These are phyloP conservation scores for Alternaria arborescens DNA, from an alignment of 2,329 filamentous ascomycete genomes.

Conservation along the genomic window DNA sequence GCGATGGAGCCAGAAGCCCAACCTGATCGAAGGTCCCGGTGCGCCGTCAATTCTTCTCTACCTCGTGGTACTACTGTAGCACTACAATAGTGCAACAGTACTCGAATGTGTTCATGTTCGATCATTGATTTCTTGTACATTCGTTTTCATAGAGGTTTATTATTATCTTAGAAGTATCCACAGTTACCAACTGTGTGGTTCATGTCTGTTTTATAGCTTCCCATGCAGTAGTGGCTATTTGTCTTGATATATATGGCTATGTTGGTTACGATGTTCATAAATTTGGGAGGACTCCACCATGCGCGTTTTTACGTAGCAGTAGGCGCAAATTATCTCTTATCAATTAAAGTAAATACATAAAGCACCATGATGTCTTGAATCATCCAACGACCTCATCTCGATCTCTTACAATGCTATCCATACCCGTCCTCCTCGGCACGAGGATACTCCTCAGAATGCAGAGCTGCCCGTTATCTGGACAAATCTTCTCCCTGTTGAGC, in stretches of 20 bases:
- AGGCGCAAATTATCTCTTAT: neutral
- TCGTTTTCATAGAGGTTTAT: neutral
- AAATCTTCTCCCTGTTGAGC: slow-evolving; percentile 64
- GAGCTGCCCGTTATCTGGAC: slow-evolving; percentile 60
- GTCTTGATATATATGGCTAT: neutral
- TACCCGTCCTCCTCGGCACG: slow-evolving; percentile 35
- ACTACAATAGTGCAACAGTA: slow-evolving; percentile 5
- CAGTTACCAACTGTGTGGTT: neutral
- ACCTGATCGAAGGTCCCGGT: neutral
- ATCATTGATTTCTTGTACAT: neutral
- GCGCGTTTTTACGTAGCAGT: no score
- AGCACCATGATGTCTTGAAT: neutral
- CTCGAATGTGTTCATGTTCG: neutral
- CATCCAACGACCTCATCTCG: slow-evolving; percentile 16
- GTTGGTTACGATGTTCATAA: neutral
- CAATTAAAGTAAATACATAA: neutral
- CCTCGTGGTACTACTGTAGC: slow-evolving; percentile 7
- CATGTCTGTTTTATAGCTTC: neutral
- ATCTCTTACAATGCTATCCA: slow-evolving; percentile 12
- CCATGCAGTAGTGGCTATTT: neutral
- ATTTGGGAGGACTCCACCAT: neutral
- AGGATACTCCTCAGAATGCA: slow-evolving; percentile 57
- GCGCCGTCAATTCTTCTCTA: slow-evolving; percentile 11
- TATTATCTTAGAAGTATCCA: neutral
- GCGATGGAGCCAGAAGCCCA: neutral